Conservation (phyloP, 345 rosid genomes). For the Hibiscus mutabilis region DNA sequence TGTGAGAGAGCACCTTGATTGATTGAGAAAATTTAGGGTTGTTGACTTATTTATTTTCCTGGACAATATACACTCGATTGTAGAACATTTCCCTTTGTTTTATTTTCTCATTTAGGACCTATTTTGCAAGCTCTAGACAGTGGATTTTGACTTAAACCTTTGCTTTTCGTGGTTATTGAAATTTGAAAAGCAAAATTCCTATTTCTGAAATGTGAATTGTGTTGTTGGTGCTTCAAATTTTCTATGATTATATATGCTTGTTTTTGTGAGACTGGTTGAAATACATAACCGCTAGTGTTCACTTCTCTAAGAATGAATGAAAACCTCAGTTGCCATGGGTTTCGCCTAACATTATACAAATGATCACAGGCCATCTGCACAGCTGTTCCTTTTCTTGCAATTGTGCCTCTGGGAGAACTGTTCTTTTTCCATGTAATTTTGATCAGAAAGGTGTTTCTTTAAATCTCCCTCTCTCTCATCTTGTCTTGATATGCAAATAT, state of each 20-base stretch:
- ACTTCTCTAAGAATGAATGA: background rate
- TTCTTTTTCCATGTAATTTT: slow-evolving; percentile 87
- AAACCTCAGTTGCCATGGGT: background rate
- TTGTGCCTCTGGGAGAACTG: slow-evolving; percentile 78
- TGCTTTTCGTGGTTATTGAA: background rate
- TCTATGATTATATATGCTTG: background rate
- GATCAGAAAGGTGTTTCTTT: slow-evolving; percentile 59
- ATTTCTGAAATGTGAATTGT: background rate
- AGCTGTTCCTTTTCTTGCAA: slow-evolving; percentile 66
- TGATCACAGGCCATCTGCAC: slow-evolving; percentile 70
- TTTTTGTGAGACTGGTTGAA: background rate
- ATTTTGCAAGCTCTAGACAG: background rate
- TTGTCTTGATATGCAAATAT: slow-evolving; percentile 6
- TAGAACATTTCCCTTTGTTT: background rate
- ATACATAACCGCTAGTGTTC: background rate
- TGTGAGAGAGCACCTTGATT: background rate
- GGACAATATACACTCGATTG: background rate
- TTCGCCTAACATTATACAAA: slow-evolving; percentile 4
- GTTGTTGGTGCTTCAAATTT: background rate
- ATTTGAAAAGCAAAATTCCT: background rate
- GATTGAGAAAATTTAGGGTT: too few relatives aligned
- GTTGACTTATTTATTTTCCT: background rate
- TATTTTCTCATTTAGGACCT: background rate
- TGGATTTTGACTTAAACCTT: background rate
- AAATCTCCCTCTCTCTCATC: background rate